A percentile compares a stretch with the other conserved stretches of the same genome.
Conservation (phyloP, 2,329 filamentous ascomycete species). For the Aspergillus amoenus region DNA sequence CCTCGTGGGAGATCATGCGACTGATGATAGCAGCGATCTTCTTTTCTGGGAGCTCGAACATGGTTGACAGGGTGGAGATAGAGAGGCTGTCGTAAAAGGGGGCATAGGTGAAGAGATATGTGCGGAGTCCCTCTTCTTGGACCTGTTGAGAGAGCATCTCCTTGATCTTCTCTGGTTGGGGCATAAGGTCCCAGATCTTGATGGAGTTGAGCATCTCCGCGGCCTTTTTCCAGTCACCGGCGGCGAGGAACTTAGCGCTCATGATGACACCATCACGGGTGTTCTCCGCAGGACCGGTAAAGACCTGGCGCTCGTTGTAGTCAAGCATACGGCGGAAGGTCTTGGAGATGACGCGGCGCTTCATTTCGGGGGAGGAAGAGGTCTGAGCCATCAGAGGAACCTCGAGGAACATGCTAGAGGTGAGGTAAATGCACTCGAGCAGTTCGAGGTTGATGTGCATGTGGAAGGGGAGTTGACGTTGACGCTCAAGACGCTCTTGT, state of each 20-base stretch:
- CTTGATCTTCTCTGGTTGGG: constrained; percentile 90
- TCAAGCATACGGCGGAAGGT: constrained; percentile 99
- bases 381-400: constrained; percentile 96
- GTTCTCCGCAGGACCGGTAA: constrained; percentile 97
- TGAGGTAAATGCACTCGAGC: constrained; percentile 96
- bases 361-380: constrained; percentile 92
- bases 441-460: constrained; percentile 99
- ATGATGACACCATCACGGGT: constrained; percentile 99
- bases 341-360: constrained; percentile 98
- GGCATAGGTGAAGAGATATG: constrained; percentile 98
- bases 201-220: constrained; percentile 92
- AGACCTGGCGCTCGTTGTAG: constrained; percentile 99
- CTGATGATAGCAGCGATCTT: constrained; percentile 95
- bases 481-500: constrained; percentile 94
- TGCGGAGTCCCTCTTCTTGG: constrained; percentile 95
- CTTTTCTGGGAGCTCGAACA: constrained; percentile 91
- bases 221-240: constrained; percentile 98
- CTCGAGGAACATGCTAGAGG: constrained; percentile 98
- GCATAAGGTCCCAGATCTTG: constrained; percentile 99
- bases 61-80: constrained; percentile 76
- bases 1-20: constrained; percentile 99
- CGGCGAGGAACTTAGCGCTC: constrained; percentile 92
- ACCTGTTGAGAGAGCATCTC: constrained; percentile 96
- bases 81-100: constrained; percentile 98
- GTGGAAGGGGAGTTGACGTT: constrained; percentile 97